Base-by-base conservation (phyloP, 108 stramenopile species). In the Aureococcus anophagefferens region DNA sequence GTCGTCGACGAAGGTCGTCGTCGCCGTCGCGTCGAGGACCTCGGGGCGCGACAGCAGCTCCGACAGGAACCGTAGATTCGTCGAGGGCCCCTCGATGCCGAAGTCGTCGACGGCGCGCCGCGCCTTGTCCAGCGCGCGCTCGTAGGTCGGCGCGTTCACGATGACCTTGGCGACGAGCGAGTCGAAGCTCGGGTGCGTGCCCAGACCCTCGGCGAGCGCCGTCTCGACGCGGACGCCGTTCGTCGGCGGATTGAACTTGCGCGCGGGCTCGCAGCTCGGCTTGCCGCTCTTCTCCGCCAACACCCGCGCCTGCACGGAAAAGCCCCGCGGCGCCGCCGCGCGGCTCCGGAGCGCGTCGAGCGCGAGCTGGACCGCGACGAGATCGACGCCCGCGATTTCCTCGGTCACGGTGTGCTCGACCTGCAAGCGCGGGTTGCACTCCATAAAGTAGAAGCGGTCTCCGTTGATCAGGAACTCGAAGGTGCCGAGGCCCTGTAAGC, bases 361-460 rank as follows among this genome's bases (percentile, higher is more conserved):
- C 0, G 78, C 63, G 33, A 87, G 82, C 82, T 87, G 86, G 40
- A 78, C 75, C 62, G 80, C 83, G 7, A 84, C 84, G 28, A 87
- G 71, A 74, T 87, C 84, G 36, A 75, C 63, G 9, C 66, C 71
- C 17, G 78, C 76, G 62, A 82, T 45, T 31, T 63, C 30, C 45
- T 82, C 81, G 30, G 81, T 79, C 21, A 82, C 81, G 30, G 81
- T 76, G 74, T 82, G 81, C 62, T 82, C 81, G 21, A 84, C 85
- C 79, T 87, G 86, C 29, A 87, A 69, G 30, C 86, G 84, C 0
- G 86, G 81, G 78, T 87, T 87, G 75, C 85, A 76, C 71, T 87
- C 87, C 73, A 85, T 82, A 82, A 87, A 87, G 62, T 74, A 87
- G 65, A 80, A 30, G 25, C 72, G 36, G 72, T 68, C 25, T 13